Conservation (phyloP, 202 grass and related monocot genomes). For the Schoenoplectus triqueter region DNA sequence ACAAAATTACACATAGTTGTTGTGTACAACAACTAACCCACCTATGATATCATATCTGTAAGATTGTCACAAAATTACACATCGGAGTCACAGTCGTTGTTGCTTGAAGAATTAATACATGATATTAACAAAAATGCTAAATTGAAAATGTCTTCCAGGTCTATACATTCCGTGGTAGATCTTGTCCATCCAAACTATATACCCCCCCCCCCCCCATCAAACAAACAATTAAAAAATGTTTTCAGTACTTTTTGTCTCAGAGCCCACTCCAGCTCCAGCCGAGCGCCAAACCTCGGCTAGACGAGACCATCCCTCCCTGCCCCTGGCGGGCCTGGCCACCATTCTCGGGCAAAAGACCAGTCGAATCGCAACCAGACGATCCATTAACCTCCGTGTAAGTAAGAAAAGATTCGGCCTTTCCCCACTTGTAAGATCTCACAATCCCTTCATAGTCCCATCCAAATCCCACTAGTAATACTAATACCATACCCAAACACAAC, state of each 20-base stretch:
- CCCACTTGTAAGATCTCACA: conserved; percentile 21
- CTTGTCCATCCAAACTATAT: conserved; percentile 12
- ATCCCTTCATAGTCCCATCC: not conserved
- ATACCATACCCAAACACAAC: not conserved
- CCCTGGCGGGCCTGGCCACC: too few species aligned
- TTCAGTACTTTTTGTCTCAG: not conserved
- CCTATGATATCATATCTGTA: too few species aligned
- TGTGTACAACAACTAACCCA: too few species aligned
- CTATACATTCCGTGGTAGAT: not conserved
- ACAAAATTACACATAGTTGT: too few species aligned
- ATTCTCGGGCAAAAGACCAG: not conserved
- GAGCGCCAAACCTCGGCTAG: not conserved
- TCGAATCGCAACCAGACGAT: conserved; percentile 13
- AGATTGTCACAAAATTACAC: too few species aligned
- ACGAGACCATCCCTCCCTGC: not conserved
- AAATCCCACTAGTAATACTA: conserved; percentile 28
- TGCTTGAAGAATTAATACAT: not conserved
- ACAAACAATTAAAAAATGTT: not conserved
- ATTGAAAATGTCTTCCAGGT: not conserved
- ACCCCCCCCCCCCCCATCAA: not conserved
- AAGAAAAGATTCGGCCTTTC: conserved; percentile 37
- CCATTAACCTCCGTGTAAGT: not conserved
- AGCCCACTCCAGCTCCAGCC: not conserved
- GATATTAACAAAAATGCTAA: not conserved
- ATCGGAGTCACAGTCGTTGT: too few species aligned